Evolutionary conservation across 2,329 filamentous ascomycete genomes (phyloP).

Genomic region (Pseudogymnoascus sp.): DNA sequence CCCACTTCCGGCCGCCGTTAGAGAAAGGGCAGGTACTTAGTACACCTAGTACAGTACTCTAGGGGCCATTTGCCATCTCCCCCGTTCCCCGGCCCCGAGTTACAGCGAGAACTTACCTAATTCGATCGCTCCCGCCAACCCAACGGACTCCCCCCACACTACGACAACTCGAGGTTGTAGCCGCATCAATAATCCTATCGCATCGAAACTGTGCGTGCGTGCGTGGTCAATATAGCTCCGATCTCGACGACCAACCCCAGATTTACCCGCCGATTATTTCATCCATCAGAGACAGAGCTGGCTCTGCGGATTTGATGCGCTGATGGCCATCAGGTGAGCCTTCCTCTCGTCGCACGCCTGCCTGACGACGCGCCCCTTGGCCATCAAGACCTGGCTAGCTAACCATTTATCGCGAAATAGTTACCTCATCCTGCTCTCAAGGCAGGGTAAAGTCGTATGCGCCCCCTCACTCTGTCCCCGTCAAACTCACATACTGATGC

Average conservation of each 20-base stretch:
- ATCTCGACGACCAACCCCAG: background rate
- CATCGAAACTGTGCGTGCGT: background rate
- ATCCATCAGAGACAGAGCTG: conserved; percentile 7
- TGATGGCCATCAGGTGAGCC: conserved; percentile 46
- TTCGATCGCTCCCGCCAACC: background rate
- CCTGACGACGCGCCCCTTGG: conserved; percentile 17
- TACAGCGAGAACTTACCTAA: conserved; percentile 9
- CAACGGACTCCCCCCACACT: background rate
- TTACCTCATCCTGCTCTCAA: conserved; percentile 93
- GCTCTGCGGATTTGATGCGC: conserved; percentile 16
- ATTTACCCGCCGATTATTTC: background rate
- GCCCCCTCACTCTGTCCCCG: conserved; percentile 31
- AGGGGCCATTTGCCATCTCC: background rate
- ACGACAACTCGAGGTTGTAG: conserved; percentile 1
- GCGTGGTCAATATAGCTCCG: conserved; percentile 4
- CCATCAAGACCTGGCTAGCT: conserved; percentile 11
- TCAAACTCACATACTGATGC: conserved; percentile 13
- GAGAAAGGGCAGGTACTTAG: background rate
- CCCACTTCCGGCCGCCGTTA: background rate
- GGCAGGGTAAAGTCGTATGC: conserved; percentile 97
- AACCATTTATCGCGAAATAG: conserved; percentile 38
- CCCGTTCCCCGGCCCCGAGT: background rate
- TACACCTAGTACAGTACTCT: no score
- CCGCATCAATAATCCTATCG: background rate
- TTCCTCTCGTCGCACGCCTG: background rate